Evolutionary conservation across 2,329 filamentous ascomycete species (phyloP).

Genomic region (Pestalotiopsis sp.): DNA sequence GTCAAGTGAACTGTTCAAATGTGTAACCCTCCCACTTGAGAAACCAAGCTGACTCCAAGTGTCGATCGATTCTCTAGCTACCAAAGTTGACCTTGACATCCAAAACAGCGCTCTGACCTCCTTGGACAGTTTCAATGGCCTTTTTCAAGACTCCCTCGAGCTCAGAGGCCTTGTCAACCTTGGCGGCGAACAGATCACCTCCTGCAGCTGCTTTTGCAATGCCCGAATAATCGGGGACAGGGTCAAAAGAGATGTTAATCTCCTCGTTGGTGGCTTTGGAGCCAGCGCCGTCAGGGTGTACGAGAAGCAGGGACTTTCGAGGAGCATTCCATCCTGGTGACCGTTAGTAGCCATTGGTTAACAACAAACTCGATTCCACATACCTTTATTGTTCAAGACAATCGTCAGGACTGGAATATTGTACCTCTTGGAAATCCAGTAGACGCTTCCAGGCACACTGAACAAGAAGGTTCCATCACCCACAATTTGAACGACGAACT

Average conservation of each 20-base stretch:
- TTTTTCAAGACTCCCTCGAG: constrained; percentile 49
- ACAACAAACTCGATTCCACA: constrained; percentile 13
- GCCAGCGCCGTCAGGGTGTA: constrained; percentile 59
- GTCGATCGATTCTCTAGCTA: constrained; percentile 31
- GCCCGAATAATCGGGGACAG: constrained; percentile 59
- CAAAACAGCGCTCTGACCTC: constrained; percentile 53
- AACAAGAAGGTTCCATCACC: constrained; percentile 61
- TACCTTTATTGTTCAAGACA: constrained; percentile 58
- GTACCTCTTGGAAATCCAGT: constrained; percentile 58
- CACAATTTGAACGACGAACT: constrained; percentile 57
- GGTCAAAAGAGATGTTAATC: constrained; percentile 62
- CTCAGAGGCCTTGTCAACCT: constrained; percentile 46
- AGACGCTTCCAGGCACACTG: constrained; percentile 54
- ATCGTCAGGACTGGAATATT: constrained; percentile 56
- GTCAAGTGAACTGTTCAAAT: not conserved
- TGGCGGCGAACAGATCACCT: constrained; percentile 52
- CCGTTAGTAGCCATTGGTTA: not conserved
- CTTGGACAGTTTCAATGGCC: constrained; percentile 52
- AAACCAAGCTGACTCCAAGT: not conserved
- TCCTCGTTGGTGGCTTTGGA: constrained; percentile 61
- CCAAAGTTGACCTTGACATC: constrained; percentile 52
- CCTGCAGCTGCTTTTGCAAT: constrained; percentile 62
- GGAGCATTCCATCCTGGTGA: constrained; percentile 60
- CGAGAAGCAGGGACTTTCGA: constrained; percentile 55
- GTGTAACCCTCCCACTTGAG: not conserved